Percentiles rank a stretch among this genome's conserved stretches.
Evolutionary conservation across 2,329 filamentous ascomycete genomes (phyloP).

Genomic region (Stagonosporopsis chrysanthemi): DNA sequence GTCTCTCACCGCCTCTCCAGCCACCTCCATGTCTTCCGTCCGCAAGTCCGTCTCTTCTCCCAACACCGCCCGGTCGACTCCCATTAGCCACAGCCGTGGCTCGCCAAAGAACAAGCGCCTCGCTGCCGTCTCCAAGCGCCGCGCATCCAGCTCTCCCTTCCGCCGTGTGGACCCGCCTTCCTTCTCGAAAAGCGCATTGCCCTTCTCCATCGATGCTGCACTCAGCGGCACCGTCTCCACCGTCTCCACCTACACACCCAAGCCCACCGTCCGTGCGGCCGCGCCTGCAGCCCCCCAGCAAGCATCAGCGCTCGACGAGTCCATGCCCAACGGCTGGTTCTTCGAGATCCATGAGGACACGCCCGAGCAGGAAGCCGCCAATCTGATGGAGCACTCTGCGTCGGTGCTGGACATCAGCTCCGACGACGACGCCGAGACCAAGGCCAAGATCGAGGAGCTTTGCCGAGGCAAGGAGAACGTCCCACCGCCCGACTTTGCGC

Average conservation of each 20-base stretch:
- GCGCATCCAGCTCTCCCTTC: conserved; percentile 67
- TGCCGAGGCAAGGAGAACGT: conserved; percentile 89
- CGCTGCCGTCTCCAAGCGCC: conserved; percentile 72
- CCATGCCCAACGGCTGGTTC: conserved; percentile 72
- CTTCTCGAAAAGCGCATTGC: conserved; percentile 62
- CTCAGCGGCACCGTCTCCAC: conserved; percentile 79
- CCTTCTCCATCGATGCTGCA: conserved; percentile 86
- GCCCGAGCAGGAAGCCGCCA: conserved; percentile 87
- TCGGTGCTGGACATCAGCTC: conserved; percentile 87
- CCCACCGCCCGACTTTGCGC: conserved; percentile 65
- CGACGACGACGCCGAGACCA: conserved; percentile 76
- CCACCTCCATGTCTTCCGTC: conserved; percentile 34
- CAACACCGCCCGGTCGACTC: conserved; percentile 52
- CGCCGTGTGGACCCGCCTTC: conserved; percentile 75
- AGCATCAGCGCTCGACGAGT: conserved; percentile 57
- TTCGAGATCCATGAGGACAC: conserved; percentile 97
- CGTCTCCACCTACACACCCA: conserved; percentile 67
- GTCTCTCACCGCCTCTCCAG: conserved; percentile 38
- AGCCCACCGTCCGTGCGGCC: conserved; percentile 43
- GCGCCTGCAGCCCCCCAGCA: conserved; percentile 45
- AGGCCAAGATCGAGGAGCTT: conserved; percentile 63
- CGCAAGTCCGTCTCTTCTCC: conserved; percentile 53
- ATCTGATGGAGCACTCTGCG: conserved; percentile 90
- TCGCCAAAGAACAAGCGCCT: conserved; percentile 77
- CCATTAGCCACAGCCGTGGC: conserved; percentile 66